Percentiles rank a stretch among this genome's conserved stretches.
Evolutionary conservation across 257 asterid species (phyloP).

Genomic region (Henckelia pumila): DNA sequence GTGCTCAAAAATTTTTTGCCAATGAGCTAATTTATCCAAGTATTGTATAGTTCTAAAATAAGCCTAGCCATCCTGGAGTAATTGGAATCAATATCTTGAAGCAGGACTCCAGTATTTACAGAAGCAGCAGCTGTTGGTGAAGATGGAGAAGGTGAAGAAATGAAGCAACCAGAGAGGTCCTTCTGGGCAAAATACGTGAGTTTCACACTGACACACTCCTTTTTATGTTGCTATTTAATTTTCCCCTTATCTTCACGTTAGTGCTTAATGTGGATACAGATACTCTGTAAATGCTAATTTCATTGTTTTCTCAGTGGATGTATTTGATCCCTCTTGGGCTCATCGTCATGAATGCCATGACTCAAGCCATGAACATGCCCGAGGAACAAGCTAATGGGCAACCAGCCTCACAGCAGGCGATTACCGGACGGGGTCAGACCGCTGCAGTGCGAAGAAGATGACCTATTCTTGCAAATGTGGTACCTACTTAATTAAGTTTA

Average conservation of each 20-base stretch:
- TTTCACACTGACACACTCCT: constrained; percentile 18
- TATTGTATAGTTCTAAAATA: neutral
- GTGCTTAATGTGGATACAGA: constrained; percentile 6
- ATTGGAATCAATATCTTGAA: constrained; percentile 26
- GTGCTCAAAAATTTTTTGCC: neutral
- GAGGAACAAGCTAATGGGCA: constrained; percentile 81
- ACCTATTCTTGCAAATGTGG: constrained; percentile 19
- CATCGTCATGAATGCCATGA: constrained; percentile 85
- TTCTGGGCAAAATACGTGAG: constrained; percentile 99
- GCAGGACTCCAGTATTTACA: constrained; percentile 82
- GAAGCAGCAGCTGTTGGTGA: constrained; percentile 62
- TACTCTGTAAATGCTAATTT: constrained; percentile 5
- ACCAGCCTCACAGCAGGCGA: constrained; percentile 59
- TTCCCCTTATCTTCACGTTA: constrained; percentile 1
- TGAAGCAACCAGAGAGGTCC: constrained; percentile 75
- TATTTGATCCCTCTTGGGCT: constrained; percentile 94
- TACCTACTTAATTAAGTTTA: constrained; percentile 19
- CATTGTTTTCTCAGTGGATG: constrained; percentile 76
- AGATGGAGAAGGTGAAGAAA: constrained; percentile 68
- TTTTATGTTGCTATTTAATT: neutral
- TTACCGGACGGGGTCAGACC: constrained; percentile 69
- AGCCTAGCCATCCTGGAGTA: neutral
- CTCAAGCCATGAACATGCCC: constrained; percentile 93
- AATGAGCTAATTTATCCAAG: constrained; percentile 14
- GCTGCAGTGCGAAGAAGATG: constrained; percentile 85